A percentile compares a stretch with the other conserved stretches of the same genome.
Evolutionary conservation across 208 protist species (phyloP).

Genomic region (Trypanosoma brucei): DNA sequence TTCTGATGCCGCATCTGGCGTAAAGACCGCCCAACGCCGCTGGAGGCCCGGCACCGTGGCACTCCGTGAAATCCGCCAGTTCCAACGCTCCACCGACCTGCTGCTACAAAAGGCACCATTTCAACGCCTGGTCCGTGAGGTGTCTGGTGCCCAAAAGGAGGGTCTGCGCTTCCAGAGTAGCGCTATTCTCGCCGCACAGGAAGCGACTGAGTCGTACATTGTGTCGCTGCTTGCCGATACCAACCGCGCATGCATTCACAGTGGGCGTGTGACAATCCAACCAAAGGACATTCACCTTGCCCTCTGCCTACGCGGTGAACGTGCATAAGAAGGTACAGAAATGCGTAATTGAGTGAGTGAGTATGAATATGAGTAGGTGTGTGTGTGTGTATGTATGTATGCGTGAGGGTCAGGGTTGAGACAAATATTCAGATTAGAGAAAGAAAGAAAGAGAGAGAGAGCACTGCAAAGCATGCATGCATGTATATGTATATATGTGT

Average conservation of each 20-base stretch:
- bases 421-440: constrained; percentile 88
- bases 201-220: constrained; percentile 81
- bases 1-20: constrained; percentile 71
- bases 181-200: neutral
- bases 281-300: constrained; percentile 71
- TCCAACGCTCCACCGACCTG: constrained; percentile 85
- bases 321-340: constrained; percentile 8
- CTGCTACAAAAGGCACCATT: constrained; percentile 87
- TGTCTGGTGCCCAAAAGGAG: constrained; percentile 9
- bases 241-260: constrained; percentile 87
- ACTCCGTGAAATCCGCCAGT: constrained; percentile 95
- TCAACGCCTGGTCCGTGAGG: constrained; percentile 70
- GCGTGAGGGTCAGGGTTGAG: constrained; percentile 82
- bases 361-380: neutral
- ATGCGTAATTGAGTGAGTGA: neutral
- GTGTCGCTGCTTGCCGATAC: constrained; percentile 91
- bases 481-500: neutral
- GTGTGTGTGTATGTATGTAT: constrained; percentile 23
- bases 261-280: constrained; percentile 84
- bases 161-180: neutral
- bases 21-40: constrained; percentile 96
- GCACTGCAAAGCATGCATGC: neutral
- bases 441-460: constrained; percentile 72
- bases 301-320: constrained; percentile 57
- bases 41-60: constrained; percentile 97